Percentiles rank a stretch among this genome's conserved stretches.
These are phyloP conservation scores for Eucalyptus shirleyi DNA, from an alignment of 345 rosid genomes.

Conservation along the genomic window DNA sequence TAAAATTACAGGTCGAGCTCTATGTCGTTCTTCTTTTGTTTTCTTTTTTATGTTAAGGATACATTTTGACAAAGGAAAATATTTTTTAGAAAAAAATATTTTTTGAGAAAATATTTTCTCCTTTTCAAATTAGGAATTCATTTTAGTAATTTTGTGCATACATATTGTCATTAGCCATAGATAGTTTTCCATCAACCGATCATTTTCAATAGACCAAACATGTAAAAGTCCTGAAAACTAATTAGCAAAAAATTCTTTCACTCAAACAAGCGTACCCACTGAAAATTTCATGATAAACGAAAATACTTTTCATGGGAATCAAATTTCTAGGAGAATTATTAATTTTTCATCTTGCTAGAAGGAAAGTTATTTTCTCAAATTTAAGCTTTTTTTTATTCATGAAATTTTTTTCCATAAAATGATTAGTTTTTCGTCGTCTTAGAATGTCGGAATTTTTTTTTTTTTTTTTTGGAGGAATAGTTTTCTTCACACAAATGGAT, in stretches of 20 bases:
- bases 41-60: neutral
- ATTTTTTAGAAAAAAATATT: neutral
- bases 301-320: neutral
- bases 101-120: neutral
- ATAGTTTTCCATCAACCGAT: rapidly evolving
- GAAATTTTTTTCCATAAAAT: neutral
- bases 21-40: neutral
- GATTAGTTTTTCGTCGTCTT: neutral
- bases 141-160: neutral
- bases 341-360: neutral
- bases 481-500: neutral
- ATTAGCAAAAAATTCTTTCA: neutral
- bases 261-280: rapidly evolving
- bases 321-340: neutral
- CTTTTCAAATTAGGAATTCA: neutral
- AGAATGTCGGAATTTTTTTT: rapidly evolving
- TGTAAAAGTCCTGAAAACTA: neutral
- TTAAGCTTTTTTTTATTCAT: neutral
- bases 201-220: neutral
- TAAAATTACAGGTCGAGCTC: too few relatives aligned
- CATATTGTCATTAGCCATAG: neutral
- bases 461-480: rapidly evolving
- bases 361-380: rapidly evolving
- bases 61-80: neutral
- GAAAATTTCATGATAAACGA: neutral